A percentile compares a stretch with the other conserved stretches of the same genome.
These are phyloP conservation scores for Fusarium stilboides DNA, from an alignment of 2,329 filamentous ascomycete genomes.

Conservation along the genomic window DNA sequence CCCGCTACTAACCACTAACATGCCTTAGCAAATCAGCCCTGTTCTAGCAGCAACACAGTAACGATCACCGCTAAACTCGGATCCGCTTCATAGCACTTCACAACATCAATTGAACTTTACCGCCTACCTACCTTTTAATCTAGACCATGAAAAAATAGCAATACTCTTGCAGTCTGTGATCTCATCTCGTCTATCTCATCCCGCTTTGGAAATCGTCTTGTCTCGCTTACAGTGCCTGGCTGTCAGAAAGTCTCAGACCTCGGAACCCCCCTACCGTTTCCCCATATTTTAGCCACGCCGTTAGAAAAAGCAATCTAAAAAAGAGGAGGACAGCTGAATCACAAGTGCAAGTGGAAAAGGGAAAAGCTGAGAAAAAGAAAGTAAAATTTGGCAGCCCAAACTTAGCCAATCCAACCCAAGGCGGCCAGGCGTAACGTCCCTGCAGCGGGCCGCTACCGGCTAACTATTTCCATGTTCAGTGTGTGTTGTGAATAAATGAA, in stretches of 20 bases:
- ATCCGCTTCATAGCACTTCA: slow-evolving; percentile 8
- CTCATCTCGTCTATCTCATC: slow-evolving; percentile 16
- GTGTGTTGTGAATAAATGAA: slow-evolving; percentile 2
- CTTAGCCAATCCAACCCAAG: not conserved
- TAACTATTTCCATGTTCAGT: slow-evolving; percentile 35
- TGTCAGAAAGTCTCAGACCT: not conserved
- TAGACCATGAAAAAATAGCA: not conserved
- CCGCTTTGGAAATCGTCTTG: not conserved
- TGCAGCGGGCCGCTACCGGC: slow-evolving; percentile 46
- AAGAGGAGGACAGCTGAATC: not conserved
- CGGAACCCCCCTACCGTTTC: not conserved
- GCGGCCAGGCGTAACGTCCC: slow-evolving; percentile 38
- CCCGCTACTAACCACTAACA: not conserved
- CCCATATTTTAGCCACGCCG: slow-evolving; percentile 7
- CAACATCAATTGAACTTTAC: not conserved
- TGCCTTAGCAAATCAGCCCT: slow-evolving; percentile 23
- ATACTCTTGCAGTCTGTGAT: slow-evolving; percentile 14
- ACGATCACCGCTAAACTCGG: slow-evolving; percentile 14
- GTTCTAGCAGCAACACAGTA: slow-evolving; percentile 11
- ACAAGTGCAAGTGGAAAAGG: not conserved
- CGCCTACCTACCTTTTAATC: not conserved
- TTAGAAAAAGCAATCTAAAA: not conserved
- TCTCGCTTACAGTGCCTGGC: not conserved
- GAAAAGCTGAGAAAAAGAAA: slow-evolving; percentile 5
- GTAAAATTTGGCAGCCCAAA: slow-evolving; percentile 2